Evolutionary conservation across 1,284 basidiomycete genomes (phyloP).

Genomic region (Ganoderma multipileum): DNA sequence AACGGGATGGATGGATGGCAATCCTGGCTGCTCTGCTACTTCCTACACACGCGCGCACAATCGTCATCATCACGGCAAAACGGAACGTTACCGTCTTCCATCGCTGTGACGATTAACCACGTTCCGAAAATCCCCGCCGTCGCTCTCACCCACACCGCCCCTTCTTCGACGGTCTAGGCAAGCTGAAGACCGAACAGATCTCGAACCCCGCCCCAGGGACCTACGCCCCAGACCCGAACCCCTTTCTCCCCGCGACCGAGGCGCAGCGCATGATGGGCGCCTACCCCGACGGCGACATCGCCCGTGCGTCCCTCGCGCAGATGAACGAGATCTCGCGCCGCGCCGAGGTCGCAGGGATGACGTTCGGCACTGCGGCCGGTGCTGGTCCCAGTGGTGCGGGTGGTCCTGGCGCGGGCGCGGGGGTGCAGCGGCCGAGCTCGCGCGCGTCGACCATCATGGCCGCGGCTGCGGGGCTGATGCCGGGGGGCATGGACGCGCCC

Average conservation of each 20-base stretch:
- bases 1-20: no score
- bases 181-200: constrained; percentile 38
- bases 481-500: constrained; percentile 31
- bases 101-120: not conserved
- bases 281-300: constrained; percentile 61
- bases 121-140: constrained; percentile 16
- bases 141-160: constrained; percentile 8
- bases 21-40: constrained; percentile 13
- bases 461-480: constrained; percentile 42
- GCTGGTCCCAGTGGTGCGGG: constrained; percentile 24
- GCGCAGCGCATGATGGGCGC: constrained; percentile 63
- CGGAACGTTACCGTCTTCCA: not conserved
- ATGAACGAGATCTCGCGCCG: constrained; percentile 79
- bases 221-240: constrained; percentile 44
- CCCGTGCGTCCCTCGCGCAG: constrained; percentile 67
- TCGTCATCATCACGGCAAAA: not conserved
- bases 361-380: constrained; percentile 41
- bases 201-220: constrained; percentile 31
- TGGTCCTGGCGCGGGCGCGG: constrained; percentile 26
- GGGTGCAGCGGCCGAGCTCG: constrained; percentile 32
- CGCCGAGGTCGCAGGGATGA: constrained; percentile 52
- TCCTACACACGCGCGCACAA: constrained; percentile 3
- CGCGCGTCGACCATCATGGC: constrained; percentile 42
- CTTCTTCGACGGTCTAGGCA: constrained; percentile 33
- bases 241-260: constrained; percentile 67